A percentile compares a stretch with the other conserved stretches of the same genome.
Conservation (phyloP, 768 basidiomycete species). For the Lentinula lateritia region DNA sequence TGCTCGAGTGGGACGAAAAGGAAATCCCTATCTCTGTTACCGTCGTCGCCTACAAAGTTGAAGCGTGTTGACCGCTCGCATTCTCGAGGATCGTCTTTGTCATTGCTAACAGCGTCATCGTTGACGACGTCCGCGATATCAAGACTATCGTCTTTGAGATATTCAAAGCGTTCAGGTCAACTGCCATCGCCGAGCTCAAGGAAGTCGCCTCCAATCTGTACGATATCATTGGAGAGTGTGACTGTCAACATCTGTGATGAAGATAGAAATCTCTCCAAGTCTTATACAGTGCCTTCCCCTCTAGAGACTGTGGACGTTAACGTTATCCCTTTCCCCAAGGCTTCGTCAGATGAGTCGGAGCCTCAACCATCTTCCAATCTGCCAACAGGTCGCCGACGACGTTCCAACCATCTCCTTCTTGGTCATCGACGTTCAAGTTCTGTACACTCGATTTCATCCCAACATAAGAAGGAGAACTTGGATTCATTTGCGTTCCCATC, state of each 20-base stretch:
- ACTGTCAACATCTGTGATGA: slow-evolving; percentile 3
- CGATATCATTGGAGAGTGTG: slow-evolving; percentile 5
- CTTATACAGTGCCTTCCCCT: neutral
- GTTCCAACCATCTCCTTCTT: slow-evolving; percentile 4
- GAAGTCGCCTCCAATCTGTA: slow-evolving; percentile 6
- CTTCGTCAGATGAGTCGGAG: neutral
- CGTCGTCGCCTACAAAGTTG: neutral
- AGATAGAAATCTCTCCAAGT: neutral
- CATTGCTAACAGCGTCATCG: neutral
- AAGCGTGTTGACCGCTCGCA: slow-evolving; percentile 3
- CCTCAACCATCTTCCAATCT: neutral
- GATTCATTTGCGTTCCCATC: neutral
- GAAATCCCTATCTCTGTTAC: slow-evolving; percentile 3
- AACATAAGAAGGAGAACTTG: neutral
- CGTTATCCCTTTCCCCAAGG: slow-evolving; percentile 4
- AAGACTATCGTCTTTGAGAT: neutral
- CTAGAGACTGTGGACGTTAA: slow-evolving; percentile 1
- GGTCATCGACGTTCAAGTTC: slow-evolving; percentile 5
- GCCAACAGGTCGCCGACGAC: neutral
- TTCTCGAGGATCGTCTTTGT: slow-evolving; percentile 4
- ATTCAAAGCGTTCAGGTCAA: neutral
- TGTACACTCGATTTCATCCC: slow-evolving; percentile 1
- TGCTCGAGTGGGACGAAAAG: neutral
- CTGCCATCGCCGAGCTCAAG: neutral
- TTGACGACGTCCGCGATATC: neutral